Evolutionary conservation across 2,329 filamentous ascomycete species (phyloP), one percentile per base, ranked within the genome.

Genomic region (Pseudodiploospora longispora): DNA sequence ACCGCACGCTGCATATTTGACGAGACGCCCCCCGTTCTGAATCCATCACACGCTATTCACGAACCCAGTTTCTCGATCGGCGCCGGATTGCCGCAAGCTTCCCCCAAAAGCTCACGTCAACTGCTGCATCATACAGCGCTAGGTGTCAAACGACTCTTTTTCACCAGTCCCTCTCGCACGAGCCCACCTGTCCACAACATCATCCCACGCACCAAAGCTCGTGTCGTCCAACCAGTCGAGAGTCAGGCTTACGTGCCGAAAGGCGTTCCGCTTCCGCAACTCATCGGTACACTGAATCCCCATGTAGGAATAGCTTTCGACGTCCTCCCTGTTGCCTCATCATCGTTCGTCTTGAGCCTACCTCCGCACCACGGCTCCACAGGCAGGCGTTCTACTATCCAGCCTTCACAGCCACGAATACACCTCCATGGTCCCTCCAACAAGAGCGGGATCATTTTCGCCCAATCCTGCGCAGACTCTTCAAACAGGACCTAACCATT

Each of bases 371-470:
- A 56, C 55, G 46, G 55, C 53, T 55, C 53, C 56, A 53, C 57
- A 55, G 62, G 61, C 62, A 65, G 64, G 63, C 60, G 56, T 57
- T 60, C 53, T 50, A 55, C 50, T 48, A 56, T 53, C 53, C 52
- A 57, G 43, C 52, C 50, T 55, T 59, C 56, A 55, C 55, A 56
- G 49, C 54, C 47, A 44, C 55, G 50, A 63, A 63, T 58, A 66
- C 57, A 65, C 61, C 68, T 63, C 69, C 74, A 77, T 77, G 74
- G 72, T 75, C 70, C 72, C 74, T 68, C 71, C 66, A 70, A 69
- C 74, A 68, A 71, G 75, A 73, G 70, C 75, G 70, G 77, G 75
- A 76, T 78, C 75, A 63, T 80, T 80, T 65, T 78, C 77, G 63
- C 76, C 76, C 67, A 76, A 72, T 70, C 74, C 74, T 70, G 69